Percentiles rank a stretch among this genome's conserved stretches.
Evolutionary conservation across 2,329 filamentous ascomycete species (phyloP).

Genomic region (Chaetomium globosum): DNA sequence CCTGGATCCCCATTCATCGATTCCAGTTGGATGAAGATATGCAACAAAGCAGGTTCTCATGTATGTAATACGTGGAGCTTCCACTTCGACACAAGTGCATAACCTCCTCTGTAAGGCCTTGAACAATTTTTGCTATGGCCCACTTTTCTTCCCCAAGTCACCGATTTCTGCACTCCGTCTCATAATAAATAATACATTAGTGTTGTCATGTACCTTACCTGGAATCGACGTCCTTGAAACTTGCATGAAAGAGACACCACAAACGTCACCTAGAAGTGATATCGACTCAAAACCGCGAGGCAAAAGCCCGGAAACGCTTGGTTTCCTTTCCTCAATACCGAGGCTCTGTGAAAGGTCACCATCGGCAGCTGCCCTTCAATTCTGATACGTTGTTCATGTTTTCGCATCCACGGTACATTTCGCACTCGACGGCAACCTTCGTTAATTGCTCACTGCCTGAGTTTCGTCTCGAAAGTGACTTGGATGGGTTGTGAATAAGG

Average conservation of each 20-base stretch:
- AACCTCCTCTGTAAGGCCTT: neutral
- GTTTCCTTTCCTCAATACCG: neutral
- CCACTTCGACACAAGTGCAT: neutral
- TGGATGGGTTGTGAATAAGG: neutral
- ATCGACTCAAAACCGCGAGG: neutral
- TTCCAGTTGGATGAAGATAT: neutral
- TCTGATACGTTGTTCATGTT: neutral
- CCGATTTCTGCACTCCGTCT: conserved; percentile 3
- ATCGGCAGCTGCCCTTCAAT: neutral
- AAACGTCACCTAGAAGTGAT: neutral
- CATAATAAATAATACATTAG: conserved; percentile 4
- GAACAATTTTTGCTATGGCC: conserved; percentile 10
- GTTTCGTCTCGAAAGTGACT: neutral
- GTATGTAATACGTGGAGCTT: neutral
- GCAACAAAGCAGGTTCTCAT: neutral
- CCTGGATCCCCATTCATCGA: neutral
- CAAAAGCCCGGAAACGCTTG: neutral
- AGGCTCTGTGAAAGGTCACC: neutral
- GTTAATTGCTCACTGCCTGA: neutral
- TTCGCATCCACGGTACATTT: neutral
- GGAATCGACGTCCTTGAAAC: neutral
- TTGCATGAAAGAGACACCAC: neutral
- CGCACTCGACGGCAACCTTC: neutral
- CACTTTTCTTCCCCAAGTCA: conserved; percentile 5
- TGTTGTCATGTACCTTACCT: conserved; percentile 6